These are phyloP conservation scores for Candida montana DNA, from an alignment of 805 yeast species.

Conservation along the genomic window DNA sequence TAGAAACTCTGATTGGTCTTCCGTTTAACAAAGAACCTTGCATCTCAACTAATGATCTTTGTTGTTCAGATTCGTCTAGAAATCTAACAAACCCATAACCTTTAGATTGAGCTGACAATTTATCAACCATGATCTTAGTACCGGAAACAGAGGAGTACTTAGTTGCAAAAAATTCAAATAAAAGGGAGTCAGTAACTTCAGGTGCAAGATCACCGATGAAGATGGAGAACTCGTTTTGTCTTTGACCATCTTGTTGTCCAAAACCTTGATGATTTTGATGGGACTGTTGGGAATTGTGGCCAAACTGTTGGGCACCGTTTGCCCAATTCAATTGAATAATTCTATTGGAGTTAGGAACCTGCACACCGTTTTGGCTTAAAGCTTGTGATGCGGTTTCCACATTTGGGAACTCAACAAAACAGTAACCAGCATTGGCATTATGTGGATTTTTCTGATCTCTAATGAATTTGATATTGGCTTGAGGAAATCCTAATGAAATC, in stretches of 20 bases:
- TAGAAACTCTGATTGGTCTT: conserved; percentile 71
- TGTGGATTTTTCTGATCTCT: conserved; percentile 43
- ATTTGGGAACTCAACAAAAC: conserved; percentile 71
- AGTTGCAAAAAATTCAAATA: conserved; percentile 61
- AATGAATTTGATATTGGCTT: conserved; percentile 61
- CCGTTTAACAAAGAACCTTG: conserved; percentile 70
- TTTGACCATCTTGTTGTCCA: conserved; percentile 7
- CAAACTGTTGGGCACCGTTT: conserved; percentile 36
- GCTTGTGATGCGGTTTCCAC: conserved; percentile 61
- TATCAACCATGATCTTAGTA: conserved; percentile 76
- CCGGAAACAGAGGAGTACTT: conserved; percentile 69
- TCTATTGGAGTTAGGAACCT: conserved; percentile 57
- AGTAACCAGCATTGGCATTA: conserved; percentile 57
- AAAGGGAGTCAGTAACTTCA: conserved; percentile 60
- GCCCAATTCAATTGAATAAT: conserved; percentile 79
- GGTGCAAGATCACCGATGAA: conserved; percentile 84
- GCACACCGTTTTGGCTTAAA: conserved; percentile 58
- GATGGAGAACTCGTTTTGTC: conserved; percentile 49
- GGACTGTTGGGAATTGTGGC: conserved; percentile 5
- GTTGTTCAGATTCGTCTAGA: conserved; percentile 57
- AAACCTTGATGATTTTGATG: background rate
- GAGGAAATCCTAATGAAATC: conserved; percentile 59
- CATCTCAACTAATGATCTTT: conserved; percentile 72
- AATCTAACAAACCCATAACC: conserved; percentile 93
- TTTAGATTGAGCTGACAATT: conserved; percentile 59